Evolutionary conservation across 257 asterid genomes (phyloP).

Genomic region (Paulownia fortunei): DNA sequence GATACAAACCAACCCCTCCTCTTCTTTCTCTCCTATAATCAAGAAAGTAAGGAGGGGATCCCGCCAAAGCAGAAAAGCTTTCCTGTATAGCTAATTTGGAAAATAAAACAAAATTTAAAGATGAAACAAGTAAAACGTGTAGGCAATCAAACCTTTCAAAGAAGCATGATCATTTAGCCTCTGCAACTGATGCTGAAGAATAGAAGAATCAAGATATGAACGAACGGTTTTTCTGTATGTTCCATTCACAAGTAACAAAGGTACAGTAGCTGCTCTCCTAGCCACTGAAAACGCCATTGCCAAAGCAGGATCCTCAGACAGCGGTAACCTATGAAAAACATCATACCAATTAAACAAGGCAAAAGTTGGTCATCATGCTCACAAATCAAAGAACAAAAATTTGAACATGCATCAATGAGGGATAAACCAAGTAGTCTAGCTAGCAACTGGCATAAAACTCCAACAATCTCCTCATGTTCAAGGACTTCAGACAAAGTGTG

Average conservation of each 20-base stretch:
- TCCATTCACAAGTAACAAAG: constrained; percentile 92
- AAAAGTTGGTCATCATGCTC: constrained; percentile 23
- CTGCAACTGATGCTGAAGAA: constrained; percentile 95
- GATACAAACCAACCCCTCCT: neutral
- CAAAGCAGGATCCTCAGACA: constrained; percentile 94
- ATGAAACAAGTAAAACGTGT: constrained; percentile 14
- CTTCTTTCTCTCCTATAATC: constrained; percentile 8
- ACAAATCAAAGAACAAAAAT: constrained; percentile 20
- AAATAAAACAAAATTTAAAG: neutral
- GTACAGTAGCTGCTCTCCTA: constrained; percentile 96
- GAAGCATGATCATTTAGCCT: constrained; percentile 83
- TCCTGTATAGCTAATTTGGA: neutral
- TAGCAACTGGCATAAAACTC: constrained; percentile 16
- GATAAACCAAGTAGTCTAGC: constrained; percentile 13
- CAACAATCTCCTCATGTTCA: constrained; percentile 17
- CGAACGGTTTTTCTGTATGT: constrained; percentile 93
- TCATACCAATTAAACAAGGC: constrained; percentile 22
- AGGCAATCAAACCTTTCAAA: constrained; percentile 68
- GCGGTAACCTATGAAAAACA: constrained; percentile 67
- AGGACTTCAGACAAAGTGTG: constrained; percentile 9
- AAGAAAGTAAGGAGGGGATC: constrained; percentile 23
- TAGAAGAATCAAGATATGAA: constrained; percentile 90
- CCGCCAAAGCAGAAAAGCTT: neutral
- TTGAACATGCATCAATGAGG: constrained; percentile 12
- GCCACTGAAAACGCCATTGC: constrained; percentile 98